Conservation (phyloP, 345 rosid species). For the Physaria fendleri region DNA sequence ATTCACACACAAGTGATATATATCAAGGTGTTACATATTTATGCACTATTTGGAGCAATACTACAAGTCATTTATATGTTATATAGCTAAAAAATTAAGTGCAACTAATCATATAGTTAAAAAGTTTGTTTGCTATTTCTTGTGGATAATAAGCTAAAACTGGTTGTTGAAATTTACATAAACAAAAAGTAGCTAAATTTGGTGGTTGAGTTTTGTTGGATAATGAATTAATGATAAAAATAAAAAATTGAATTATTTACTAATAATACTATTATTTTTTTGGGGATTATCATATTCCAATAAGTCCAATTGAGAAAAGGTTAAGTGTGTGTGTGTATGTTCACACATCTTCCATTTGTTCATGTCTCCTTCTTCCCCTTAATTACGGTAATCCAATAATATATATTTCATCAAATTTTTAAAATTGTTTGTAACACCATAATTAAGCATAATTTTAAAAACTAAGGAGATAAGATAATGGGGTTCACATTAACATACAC, state of each 20-base stretch:
- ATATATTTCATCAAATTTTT: not conserved
- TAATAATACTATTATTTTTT: not conserved
- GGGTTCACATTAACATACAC: conserved; percentile 29
- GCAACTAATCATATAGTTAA: not conserved
- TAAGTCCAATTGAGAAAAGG: not conserved
- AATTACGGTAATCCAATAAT: conserved; percentile 1
- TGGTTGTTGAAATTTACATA: too few relatives aligned
- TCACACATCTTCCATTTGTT: conserved; percentile 16
- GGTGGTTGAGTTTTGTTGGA: conserved; percentile 16
- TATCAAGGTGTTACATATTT: too few relatives aligned
- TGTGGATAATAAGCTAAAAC: not conserved
- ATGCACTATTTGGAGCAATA: too few relatives aligned
- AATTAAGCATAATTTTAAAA: conserved; percentile 5
- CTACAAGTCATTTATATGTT: not conserved
- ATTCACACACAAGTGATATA: not conserved
- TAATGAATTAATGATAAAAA: not conserved
- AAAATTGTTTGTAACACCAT: not conserved
- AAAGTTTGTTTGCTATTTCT: too few relatives aligned
- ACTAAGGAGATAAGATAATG: conserved; percentile 19
- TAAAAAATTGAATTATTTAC: not conserved
- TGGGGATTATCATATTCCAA: not conserved
- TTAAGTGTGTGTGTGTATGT: not conserved
- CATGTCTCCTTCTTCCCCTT: conserved; percentile 6
- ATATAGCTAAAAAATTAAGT: not conserved
- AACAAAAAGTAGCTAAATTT: too few relatives aligned